A percentile compares a stretch with the other conserved stretches of the same genome.
Evolutionary conservation across 2,329 filamentous ascomycete species (phyloP).

Genomic region (Trichoderma semiorbis): DNA sequence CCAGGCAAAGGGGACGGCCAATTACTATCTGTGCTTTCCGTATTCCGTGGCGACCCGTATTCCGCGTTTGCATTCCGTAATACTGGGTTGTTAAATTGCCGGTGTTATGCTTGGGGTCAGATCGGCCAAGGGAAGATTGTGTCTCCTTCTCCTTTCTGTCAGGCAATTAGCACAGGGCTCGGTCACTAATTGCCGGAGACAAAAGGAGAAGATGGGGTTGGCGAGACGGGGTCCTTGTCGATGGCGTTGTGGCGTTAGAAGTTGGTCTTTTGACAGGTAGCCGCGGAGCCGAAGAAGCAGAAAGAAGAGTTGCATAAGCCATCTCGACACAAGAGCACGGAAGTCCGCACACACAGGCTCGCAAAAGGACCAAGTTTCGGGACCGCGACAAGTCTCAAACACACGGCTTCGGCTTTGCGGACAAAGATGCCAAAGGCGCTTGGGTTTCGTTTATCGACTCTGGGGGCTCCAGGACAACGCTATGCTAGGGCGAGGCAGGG

Average conservation of each 20-base stretch:
- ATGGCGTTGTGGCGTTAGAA: slow-evolving; percentile 2
- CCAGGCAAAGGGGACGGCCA: neutral
- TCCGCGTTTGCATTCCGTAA: neutral
- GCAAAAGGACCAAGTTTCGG: neutral
- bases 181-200: slow-evolving; percentile 1
- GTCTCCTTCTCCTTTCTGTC: slow-evolving; percentile 9
- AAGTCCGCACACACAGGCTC: neutral
- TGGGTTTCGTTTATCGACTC: slow-evolving; percentile 13
- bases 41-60: neutral
- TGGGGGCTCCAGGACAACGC: neutral
- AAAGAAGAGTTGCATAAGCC: neutral
- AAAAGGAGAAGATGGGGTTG: neutral
- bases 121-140: neutral
- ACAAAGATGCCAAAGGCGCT: neutral
- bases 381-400: neutral
- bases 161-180: slow-evolving; percentile 4
- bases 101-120: neutral
- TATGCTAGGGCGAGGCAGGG: neutral
- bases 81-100: slow-evolving; percentile 6
- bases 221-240: neutral
- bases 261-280: neutral
- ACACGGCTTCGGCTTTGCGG: neutral
- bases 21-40: neutral
- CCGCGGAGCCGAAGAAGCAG: neutral
- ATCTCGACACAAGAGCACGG: neutral